Evolutionary conservation across 306 rosid genomes (phyloP), one percentile per base, ranked within the genome.

Genomic region (Comarum palustre): DNA sequence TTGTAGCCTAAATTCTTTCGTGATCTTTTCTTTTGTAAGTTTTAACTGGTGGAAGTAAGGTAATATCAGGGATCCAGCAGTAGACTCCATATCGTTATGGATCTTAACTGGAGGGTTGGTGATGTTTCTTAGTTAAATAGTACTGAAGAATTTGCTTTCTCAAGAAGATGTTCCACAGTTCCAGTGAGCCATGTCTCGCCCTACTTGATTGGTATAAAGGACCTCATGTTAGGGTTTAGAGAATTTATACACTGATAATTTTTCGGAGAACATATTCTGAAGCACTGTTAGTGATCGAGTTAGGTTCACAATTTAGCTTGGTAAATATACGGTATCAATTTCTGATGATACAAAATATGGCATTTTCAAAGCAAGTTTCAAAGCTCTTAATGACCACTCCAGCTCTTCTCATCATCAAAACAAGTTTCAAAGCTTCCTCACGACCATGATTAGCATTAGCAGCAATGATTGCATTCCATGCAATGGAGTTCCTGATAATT

Each of bases 401-500:
- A 31, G 75, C 78, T 62, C 70, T 73, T 79, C 85, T 84, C 96
- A 91, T 94, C 76, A 75, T 84, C 73, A 72, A 68, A 57, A 85
- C 69, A 74, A 85, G 86, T 79, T 86, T 88, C 59, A 89, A 73
- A 75, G 96, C 97, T 78, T 91, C 96, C 51, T 90, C 96, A 31
- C 75, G 82, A 20, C 96, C 91, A 73, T 75, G 72, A 79, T 80
- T 89, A 75, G 92, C 88, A 87, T 89, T 85, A 67, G 96, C 95
- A 59, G 98, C 79, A 66, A 94, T 78, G 73, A 91, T 82, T 39
- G 97, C 88, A 83, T 94, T 94, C 98, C 98, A 91, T 29, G 89
- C 50, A 71, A 87, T 86, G 51, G 94, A 85, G 73, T 74, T 86
- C 82, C 82, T 94, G 58, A 78, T 51, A 72, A 79, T 77, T 64